Percentiles rank a stretch among this genome's conserved stretches.
Conservation (phyloP, 2,329 filamentous ascomycete genomes). For the Talaromyces sp. region DNA sequence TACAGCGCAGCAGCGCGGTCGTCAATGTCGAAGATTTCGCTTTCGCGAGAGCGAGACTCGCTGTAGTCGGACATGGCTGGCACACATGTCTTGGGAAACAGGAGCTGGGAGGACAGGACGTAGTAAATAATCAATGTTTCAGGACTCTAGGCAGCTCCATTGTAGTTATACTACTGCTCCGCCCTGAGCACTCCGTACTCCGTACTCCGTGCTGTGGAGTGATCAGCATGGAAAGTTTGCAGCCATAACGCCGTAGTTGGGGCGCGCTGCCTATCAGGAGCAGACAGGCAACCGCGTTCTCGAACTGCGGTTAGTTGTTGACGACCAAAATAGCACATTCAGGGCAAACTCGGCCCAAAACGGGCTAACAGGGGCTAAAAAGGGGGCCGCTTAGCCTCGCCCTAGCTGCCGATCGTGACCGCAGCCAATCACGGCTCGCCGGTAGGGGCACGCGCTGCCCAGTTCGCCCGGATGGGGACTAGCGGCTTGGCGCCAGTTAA, state of each 20-base stretch:
- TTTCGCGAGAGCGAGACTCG: slow-evolving; percentile 34
- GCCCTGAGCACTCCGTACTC: no score
- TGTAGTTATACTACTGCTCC: no score
- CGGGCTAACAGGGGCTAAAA: not conserved
- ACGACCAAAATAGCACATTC: no score
- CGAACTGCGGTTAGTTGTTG: not conserved
- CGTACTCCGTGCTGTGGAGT: not conserved
- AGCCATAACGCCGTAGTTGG: no score
- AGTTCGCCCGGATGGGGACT: not conserved
- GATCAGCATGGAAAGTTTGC: not conserved
- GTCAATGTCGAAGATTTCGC: slow-evolving; percentile 33
- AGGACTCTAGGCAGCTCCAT: not conserved
- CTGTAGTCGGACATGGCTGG: not conserved
- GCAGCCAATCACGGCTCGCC: not conserved
- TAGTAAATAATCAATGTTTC: no score
- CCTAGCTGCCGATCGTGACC: not conserved
- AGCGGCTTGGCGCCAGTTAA: no score
- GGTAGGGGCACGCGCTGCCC: not conserved
- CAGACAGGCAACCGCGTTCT: not conserved
- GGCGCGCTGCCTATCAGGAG: not conserved
- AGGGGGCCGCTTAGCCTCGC: not conserved
- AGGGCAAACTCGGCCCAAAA: no score
- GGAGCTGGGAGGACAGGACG: no score
- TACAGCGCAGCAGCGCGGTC: slow-evolving; percentile 20
- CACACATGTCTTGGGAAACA: not conserved